Percentiles rank a stretch among this genome's conserved stretches.
Conservation (phyloP, 2,329 filamentous ascomycete genomes). For the Ampelomyces quisqualis region DNA sequence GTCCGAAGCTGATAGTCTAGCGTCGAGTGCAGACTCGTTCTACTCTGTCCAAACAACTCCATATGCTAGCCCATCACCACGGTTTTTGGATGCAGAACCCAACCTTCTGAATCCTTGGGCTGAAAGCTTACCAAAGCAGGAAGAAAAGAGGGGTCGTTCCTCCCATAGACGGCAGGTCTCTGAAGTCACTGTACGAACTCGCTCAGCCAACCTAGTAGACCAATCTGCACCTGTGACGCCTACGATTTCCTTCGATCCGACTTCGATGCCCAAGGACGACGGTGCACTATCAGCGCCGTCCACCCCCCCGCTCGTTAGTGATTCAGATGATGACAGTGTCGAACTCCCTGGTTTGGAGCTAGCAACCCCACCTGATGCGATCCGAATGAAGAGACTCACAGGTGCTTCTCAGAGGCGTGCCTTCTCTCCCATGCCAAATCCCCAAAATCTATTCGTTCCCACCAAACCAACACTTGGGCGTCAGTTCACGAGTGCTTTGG, state of each 20-base stretch:
- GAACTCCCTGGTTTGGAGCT: slow-evolving; percentile 43
- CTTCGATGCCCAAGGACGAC: slow-evolving; percentile 20
- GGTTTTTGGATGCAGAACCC: slow-evolving; percentile 33
- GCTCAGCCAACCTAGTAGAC: slow-evolving; percentile 17
- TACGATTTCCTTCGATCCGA: slow-evolving; percentile 19
- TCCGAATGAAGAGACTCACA: slow-evolving; percentile 45
- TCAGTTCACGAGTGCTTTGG: slow-evolving; percentile 57
- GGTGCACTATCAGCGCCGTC: slow-evolving; percentile 40
- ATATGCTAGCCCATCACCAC: slow-evolving; percentile 32
- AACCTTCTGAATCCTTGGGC: slow-evolving; percentile 35
- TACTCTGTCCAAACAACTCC: slow-evolving; percentile 35
- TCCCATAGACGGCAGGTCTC: slow-evolving; percentile 41
- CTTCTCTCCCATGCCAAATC: slow-evolving; percentile 67
- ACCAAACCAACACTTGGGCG: slow-evolving; percentile 42
- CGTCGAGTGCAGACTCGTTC: slow-evolving; percentile 43
- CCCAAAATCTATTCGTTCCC: slow-evolving; percentile 65
- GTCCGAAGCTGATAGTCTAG: slow-evolving; percentile 36
- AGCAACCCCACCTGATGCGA: slow-evolving; percentile 44
- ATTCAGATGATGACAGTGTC: slow-evolving; percentile 48
- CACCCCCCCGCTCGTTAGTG: slow-evolving; percentile 49
- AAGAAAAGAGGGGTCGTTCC: slow-evolving; percentile 28
- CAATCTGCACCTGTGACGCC: slow-evolving; percentile 25
- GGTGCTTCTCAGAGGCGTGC: slow-evolving; percentile 60
- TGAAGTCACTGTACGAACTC: slow-evolving; percentile 38
- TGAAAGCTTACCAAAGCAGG: slow-evolving; percentile 10